These are phyloP conservation scores for Paraphysoderma sedebokerense DNA, from an alignment of 371 early-diverging fungal genomes.

Conservation along the genomic window DNA sequence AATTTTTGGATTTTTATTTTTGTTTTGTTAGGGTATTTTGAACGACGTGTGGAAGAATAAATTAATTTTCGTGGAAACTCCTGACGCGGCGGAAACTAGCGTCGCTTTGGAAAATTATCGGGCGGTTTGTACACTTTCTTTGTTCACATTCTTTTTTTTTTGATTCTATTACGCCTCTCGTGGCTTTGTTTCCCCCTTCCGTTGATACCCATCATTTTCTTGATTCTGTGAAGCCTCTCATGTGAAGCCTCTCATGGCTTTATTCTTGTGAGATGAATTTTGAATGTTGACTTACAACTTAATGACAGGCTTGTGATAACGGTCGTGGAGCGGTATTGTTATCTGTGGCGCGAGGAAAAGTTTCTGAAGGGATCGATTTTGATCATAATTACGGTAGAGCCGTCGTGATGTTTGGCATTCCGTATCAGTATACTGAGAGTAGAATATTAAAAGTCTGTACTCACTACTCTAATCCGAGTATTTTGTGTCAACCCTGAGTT, in stretches of 20 bases:
- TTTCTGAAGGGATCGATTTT: slow-evolving; percentile 99
- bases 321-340: slow-evolving; percentile 98
- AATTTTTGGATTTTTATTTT: background rate
- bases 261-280: no score
- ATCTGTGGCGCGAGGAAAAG: slow-evolving; percentile 99
- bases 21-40: slow-evolving; percentile 49
- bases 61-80: slow-evolving; percentile 97
- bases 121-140: slow-evolving; percentile 18
- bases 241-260: no score
- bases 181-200: background rate
- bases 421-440: slow-evolving; percentile 98
- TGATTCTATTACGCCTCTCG: background rate
- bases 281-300: no score
- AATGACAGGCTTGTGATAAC: slow-evolving; percentile 77
- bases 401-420: slow-evolving; percentile 98
- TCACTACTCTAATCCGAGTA: no score
- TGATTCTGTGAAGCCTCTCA: no score
- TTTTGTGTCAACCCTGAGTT: no score
- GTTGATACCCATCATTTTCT: background rate
- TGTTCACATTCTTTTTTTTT: background rate
- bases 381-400: slow-evolving; percentile 98
- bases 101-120: slow-evolving; percentile 92
- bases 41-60: slow-evolving; percentile 93
- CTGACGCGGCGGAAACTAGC: slow-evolving; percentile 96
- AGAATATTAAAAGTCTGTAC: slow-evolving; percentile 62